Percentiles rank a stretch among this genome's conserved stretches.
These are phyloP conservation scores for Geoglossum cookeanum DNA, from an alignment of 2,329 filamentous ascomycete species.

Conservation along the genomic window DNA sequence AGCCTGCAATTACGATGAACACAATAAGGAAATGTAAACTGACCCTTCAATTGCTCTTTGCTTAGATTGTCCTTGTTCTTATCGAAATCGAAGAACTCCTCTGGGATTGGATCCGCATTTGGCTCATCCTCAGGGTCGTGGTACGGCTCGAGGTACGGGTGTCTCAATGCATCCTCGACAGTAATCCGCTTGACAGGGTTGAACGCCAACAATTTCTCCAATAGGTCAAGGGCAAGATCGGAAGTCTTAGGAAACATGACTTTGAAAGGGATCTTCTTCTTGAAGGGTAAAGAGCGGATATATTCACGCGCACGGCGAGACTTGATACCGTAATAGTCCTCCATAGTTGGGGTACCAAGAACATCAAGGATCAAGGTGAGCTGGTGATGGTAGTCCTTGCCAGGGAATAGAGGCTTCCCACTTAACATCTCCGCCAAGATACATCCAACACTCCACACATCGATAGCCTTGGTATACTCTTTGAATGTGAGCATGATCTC, in stretches of 20 bases:
- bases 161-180: conserved; percentile 89
- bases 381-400: conserved; percentile 98
- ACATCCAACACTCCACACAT: conserved; percentile 97
- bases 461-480: conserved; percentile 98
- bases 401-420: conserved; percentile 92
- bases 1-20: not conserved
- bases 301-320: conserved; percentile 93
- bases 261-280: conserved; percentile 98
- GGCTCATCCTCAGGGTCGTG: conserved; percentile 98
- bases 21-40: conserved; percentile 10
- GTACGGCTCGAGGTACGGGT: conserved; percentile 96
- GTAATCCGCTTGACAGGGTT: conserved; percentile 98
- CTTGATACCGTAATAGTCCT: conserved; percentile 99
- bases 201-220: conserved; percentile 92
- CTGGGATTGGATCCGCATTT: conserved; percentile 85
- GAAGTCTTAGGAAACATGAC: conserved; percentile 98
- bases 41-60: conserved; percentile 94
- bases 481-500: conserved; percentile 99
- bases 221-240: conserved; percentile 79
- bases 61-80: conserved; percentile 98
- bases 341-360: conserved; percentile 95
- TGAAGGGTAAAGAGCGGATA: conserved; percentile 93
- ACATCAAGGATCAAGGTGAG: conserved; percentile 93
- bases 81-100: conserved; percentile 99
- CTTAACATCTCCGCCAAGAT: conserved; percentile 98